phyloP scores from a whole-genome alignment of 305 asterid genomes.

The Solanum hybrid region DNA sequence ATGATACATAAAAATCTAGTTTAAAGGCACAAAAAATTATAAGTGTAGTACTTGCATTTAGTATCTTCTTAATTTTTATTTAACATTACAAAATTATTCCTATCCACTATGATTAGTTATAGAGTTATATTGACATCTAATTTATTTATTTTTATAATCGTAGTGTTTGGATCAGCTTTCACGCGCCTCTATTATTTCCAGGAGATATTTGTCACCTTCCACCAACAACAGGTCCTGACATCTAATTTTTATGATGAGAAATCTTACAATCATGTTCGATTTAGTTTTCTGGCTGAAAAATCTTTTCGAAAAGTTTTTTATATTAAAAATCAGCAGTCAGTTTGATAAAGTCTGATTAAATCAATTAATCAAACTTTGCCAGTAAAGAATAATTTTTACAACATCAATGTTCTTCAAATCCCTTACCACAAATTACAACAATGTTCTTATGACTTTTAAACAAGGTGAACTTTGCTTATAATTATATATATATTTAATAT shows the following conservation, averaged over 20 bases:
- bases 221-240: neutral
- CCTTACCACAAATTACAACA: neutral
- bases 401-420: neutral
- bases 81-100: neutral
- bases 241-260: neutral
- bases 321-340: neutral
- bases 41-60: neutral
- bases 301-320: too few species aligned
- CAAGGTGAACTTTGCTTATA: neutral
- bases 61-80: neutral
- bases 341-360: neutral
- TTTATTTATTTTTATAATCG: too few species aligned
- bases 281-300: neutral
- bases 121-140: neutral
- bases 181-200: too few species aligned
- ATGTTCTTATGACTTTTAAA: neutral
- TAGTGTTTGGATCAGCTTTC: too few species aligned
- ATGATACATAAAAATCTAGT: neutral
- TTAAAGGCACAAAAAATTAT: neutral
- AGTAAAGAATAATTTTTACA: too few species aligned
- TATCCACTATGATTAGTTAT: neutral
- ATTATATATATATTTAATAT: neutral
- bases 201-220: accelerated
- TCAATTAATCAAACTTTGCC: too few species aligned
- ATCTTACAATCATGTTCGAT: too few species aligned